Base-by-base conservation (phyloP, 345 rosid genomes). In the Atalantia buxifolia region DNA sequence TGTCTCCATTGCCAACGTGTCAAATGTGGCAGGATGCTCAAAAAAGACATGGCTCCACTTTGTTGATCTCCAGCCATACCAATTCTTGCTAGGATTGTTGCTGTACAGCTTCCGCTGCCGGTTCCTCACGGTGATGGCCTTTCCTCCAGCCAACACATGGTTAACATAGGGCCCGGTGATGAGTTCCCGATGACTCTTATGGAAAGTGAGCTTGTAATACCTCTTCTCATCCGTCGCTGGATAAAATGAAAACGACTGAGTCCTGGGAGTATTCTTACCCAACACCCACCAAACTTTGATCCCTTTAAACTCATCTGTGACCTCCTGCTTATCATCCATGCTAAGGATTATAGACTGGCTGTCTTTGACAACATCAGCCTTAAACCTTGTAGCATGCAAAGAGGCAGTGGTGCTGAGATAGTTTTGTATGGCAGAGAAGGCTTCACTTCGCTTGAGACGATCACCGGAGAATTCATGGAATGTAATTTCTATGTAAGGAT, bases 1-100 rank as follows among this genome's bases (percentile, higher is more conserved):
- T 2, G 86, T 69, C 33, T 94, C 92, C 98, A 90, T 88, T 1
- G 91, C 91, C 28, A 89, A 82, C 30, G 95, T 85, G 0, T 90
- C 85, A 74, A 92, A 91, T 0, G 87, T 84, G 0, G 91, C 89
- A 0, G 95, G 97, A 53, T 91, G 93, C 35, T 83, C 84, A 40
- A 74, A 74, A 24, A 5, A 40, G 6, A 60, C 56, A 33, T 77
- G 80, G 70, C 48, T 72, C 84, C 84, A 77, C 74, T 66, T 77
- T 7, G 53, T 36, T 25, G 27, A 25, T 48, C 12, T 66, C 75
- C 55, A 76, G 7, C 33, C 24, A 59, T 22, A 0, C 82, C 80
- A 66, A 21, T 42, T 18, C 56, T 69, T 57, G 50, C 83, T 66
- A 6, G 80, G 55, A 40, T 70, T 42, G 71, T 80, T 84, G 18